Percentiles rank a stretch among this genome's conserved stretches.
phyloP scores from a whole-genome alignment of 495 filamentous ascomycete species.

The Friedmanniomyces endolithicus region DNA sequence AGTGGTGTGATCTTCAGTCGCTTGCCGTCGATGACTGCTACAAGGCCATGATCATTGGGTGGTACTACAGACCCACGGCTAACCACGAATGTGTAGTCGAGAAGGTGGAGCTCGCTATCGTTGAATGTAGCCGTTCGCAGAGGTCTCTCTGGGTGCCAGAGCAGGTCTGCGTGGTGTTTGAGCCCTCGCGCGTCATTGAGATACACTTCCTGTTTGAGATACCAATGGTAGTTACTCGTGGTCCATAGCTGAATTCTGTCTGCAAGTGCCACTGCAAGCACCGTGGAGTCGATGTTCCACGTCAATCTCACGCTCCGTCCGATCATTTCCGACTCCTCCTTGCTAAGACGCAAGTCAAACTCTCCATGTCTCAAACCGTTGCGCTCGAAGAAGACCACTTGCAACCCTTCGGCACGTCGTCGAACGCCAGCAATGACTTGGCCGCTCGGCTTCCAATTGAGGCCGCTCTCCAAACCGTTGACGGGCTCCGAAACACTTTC shows the following conservation, averaged over 20 bases:
- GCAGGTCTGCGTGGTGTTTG: constrained; percentile 25
- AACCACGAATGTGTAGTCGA: constrained; percentile 46
- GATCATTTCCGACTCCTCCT: constrained; percentile 43
- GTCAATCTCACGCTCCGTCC: constrained; percentile 49
- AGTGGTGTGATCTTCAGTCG: constrained; percentile 77
- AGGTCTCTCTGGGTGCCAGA: constrained; percentile 80
- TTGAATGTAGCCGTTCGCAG: constrained; percentile 41
- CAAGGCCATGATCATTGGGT: constrained; percentile 67
- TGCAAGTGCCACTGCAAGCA: constrained; percentile 65
- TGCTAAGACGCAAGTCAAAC: constrained; percentile 59
- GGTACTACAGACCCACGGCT: constrained; percentile 51
- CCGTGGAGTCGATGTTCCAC: constrained; percentile 88
- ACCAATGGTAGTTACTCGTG: constrained; percentile 94
- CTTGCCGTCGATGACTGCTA: constrained; percentile 56
- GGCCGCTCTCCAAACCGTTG: constrained; percentile 67
- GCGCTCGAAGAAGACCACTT: constrained; percentile 90
- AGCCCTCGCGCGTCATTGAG: neutral
- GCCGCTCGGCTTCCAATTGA: constrained; percentile 86
- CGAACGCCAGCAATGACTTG: constrained; percentile 82
- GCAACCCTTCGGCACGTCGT: constrained; percentile 50
- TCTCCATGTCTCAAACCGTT: constrained; percentile 91
- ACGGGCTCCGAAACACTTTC: constrained; percentile 92
- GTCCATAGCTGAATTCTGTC: constrained; percentile 88
- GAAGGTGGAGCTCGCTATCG: neutral
- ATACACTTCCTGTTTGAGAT: constrained; percentile 77